Base-by-base conservation (phyloP, 768 basidiomycete genomes). In the Psilocybe tampanensis region DNA sequence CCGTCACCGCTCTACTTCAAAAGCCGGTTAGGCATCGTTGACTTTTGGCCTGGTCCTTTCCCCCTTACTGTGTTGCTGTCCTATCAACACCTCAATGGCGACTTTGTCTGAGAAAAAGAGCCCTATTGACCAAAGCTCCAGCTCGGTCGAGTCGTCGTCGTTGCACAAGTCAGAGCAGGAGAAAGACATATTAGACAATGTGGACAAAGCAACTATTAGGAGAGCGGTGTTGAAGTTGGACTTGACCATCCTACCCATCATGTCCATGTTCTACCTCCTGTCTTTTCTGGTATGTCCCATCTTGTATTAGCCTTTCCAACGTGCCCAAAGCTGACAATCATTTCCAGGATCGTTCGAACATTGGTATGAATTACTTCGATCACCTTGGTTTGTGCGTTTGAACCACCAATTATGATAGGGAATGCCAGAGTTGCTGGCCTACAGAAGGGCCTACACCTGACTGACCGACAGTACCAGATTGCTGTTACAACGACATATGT, bases 381-480 rank as follows among this genome's bases (percentile, higher is more conserved):
- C 6, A 3, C 6, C n/a, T 39, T n/a, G 36, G 3, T 39, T 39
- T 13, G 12, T 3, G n/a, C 7, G 36, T 6, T 13, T 39, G 12
- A 39, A 13, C 4, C n/a, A n/a, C 15, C n/a, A 5, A 39, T 4
- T 13, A 7, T 34, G 8, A 64, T 53, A 72, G 72, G 75, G 43
- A 81, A 81, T 60, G 82, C 79, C 22, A 72, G 75, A 12, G 70
- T 81, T 2, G 80, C 80, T 17, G 81, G 81, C 8, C 68, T 83
- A 44, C 79, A 83, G 60, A 73, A 64, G 13, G 73, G 75, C 18
- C 63, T 83, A 19, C 64, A 69, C 8, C 60, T 81, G 45, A 71
- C 74, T 5, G 73, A 79, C 44, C 65, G 63, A 15, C 68, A 74
- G 54, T 79, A 79, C 24, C 65, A 76, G 67, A 64, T 75, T 48